A percentile compares a stretch with the other conserved stretches of the same genome.
Evolutionary conservation across 2,329 filamentous ascomycete species (phyloP).

Genomic region (Fulvia fulva): DNA sequence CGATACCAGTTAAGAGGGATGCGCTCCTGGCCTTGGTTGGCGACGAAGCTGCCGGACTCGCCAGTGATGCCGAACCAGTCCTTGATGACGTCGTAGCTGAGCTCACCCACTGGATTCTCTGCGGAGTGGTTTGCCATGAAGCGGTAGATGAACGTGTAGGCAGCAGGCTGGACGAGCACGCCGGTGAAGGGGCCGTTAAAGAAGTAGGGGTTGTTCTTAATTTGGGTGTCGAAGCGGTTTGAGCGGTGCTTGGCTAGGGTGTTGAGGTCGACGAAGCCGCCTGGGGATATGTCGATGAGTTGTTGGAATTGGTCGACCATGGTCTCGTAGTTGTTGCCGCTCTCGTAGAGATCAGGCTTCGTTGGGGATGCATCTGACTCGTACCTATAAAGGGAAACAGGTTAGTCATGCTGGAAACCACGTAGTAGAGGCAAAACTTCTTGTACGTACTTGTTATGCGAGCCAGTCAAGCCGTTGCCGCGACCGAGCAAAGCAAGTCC

Average conservation of each 20-base stretch:
- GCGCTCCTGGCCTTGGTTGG: conserved; percentile 34
- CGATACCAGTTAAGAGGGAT: conserved; percentile 39
- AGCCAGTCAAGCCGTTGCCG: conserved; percentile 21
- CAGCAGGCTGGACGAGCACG: conserved; percentile 23
- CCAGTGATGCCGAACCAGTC: conserved; percentile 14
- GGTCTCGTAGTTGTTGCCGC: conserved; percentile 25
- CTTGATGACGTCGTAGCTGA: conserved; percentile 32
- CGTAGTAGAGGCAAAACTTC: too few relatives aligned
- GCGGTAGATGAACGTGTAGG: conserved; percentile 30
- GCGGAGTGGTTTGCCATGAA: conserved; percentile 35
- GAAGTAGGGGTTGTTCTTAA: conserved; percentile 16
- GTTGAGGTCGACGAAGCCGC: conserved; percentile 9
- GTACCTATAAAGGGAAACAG: too few relatives aligned
- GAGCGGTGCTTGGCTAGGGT: conserved; percentile 6
- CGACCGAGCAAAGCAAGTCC: conserved; percentile 5
- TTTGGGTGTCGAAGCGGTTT: conserved; percentile 9
- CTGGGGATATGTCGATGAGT: conserved; percentile 25
- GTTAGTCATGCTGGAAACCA: too few relatives aligned
- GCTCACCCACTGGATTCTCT: conserved; percentile 30
- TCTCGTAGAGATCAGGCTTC: conserved; percentile 30
- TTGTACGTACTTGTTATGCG: conserved; percentile 29
- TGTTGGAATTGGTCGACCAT: conserved; percentile 24
- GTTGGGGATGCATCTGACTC: conserved; percentile 24
- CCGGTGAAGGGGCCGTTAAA: conserved; percentile 19
- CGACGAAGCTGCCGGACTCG: conserved; percentile 30